Percentiles rank a stretch among this genome's conserved stretches.
Evolutionary conservation across 148 eudicot species (phyloP).

Genomic region (Hydrangea macrophylla): DNA sequence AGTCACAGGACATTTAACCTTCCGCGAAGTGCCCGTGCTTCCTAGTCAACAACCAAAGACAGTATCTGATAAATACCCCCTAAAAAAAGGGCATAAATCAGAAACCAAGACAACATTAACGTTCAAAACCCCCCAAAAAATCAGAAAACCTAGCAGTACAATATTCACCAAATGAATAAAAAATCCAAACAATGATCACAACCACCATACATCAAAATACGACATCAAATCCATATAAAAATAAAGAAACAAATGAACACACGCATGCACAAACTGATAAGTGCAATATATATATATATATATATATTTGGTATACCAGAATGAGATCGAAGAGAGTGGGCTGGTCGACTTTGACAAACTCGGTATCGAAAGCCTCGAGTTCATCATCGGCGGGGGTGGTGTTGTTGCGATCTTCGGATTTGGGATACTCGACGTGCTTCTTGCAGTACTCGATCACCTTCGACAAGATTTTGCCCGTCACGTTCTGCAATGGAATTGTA

Average conservation of each 20-base stretch:
- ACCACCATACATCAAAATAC: background rate
- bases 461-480: conserved; percentile 15
- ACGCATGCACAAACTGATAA: too few species aligned
- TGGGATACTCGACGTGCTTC: conserved; percentile 15
- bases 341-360: conserved; percentile 28
- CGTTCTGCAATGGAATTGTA: conserved; percentile 38
- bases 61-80: too few species aligned
- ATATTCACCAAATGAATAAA: too few species aligned
- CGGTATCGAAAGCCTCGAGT: conserved; percentile 20
- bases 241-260: too few species aligned
- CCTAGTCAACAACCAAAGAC: too few species aligned
- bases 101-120: too few species aligned
- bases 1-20: too few species aligned
- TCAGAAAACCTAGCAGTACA: too few species aligned
- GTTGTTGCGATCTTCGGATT: conserved; percentile 7
- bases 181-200: background rate
- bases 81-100: too few species aligned
- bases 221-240: background rate
- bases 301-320: conserved; percentile 19
- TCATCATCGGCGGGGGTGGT: background rate
- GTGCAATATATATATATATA: background rate
- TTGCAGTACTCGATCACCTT: conserved; percentile 38
- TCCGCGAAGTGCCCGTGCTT: too few species aligned
- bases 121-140: too few species aligned
- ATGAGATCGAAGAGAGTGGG: conserved; percentile 30